Evolutionary conservation across 192 early-diverging fungal genomes (phyloP), one percentile per base, ranked within the genome.

Genomic region (Paraglomus occultum): DNA sequence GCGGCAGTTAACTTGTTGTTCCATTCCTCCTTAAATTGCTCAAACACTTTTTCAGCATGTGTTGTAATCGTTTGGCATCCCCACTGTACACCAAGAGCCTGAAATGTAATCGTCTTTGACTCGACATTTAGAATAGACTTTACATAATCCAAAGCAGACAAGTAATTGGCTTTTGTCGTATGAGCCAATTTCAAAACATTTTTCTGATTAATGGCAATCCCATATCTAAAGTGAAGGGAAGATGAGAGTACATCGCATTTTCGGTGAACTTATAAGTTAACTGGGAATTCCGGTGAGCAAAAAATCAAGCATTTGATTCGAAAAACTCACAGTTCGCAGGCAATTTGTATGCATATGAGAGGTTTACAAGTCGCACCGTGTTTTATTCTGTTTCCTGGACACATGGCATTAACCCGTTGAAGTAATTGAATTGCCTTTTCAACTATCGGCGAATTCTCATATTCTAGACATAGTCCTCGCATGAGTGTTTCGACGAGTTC

Each of bases 1-100:
- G 61, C 61, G 3, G n/a, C 43, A 17, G 23, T 63, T 12, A 63
- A 46, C 2, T 63, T 14, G 20, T 45, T 18, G 17, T 6, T 5
- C 61, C 61, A 63, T 45, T 63, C 43, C 8, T 23, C 11, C 48
- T 63, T 63, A 23, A 63, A 63, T 23, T 47, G 45, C 48, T 63
- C 61, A 11, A 63, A 46, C 61, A 63, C 48, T 2, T 7, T 22
- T 63, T 63, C 61, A 44, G 48, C 42, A 2, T 63, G 48, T 9
- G 45, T 42, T 15, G 48, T 45, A 23, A 18, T 48, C 31, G 14
- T 63, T 6, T 43, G 61, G 31, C 61, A 63, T 48, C 20, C 61
- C 45, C 45, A 63, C 22, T 23, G 20, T 6, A 46, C 5, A 7
- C 44, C 45, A 8, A 63, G 48, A 23, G 20, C 11, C 5, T 63